Conservation (phyloP, 116 monocot genomes). For the Papilionanthe hybrid region DNA sequence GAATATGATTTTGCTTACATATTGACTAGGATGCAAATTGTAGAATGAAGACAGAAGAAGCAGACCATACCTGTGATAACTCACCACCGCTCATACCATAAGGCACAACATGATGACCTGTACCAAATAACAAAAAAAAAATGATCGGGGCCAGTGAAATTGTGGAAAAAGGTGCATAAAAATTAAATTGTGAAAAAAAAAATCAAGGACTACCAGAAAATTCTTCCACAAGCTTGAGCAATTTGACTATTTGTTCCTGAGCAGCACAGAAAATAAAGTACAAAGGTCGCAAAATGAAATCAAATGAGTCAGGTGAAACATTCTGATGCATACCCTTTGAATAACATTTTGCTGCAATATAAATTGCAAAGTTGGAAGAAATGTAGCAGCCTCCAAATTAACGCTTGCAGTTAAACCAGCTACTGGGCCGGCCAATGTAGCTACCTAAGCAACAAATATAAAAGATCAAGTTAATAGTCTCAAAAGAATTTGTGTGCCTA, state of each 20-base stretch:
- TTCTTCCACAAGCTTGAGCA: slow-evolving; percentile 43
- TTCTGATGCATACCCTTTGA: slow-evolving; percentile 30
- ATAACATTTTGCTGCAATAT: slow-evolving; percentile 40
- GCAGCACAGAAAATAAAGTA: background rate
- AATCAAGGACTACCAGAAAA: slow-evolving; percentile 16
- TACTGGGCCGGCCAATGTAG: slow-evolving; percentile 14
- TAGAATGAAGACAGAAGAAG: background rate
- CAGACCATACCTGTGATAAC: slow-evolving; percentile 14
- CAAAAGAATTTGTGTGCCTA: background rate
- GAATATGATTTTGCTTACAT: background rate
- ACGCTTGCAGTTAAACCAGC: slow-evolving; percentile 17
- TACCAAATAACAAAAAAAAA: background rate
- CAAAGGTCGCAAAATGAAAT: slow-evolving; percentile 5
- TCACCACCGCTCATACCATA: slow-evolving; percentile 8
- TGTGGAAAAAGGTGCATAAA: background rate
- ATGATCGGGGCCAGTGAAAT: background rate
- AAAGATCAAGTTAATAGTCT: background rate
- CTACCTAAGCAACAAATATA: slow-evolving; percentile 17
- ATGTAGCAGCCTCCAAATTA: slow-evolving; percentile 11
- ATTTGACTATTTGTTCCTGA: slow-evolving; percentile 41
- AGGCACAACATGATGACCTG: slow-evolving; percentile 12
- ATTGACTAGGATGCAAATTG: background rate
- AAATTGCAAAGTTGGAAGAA: slow-evolving; percentile 45
- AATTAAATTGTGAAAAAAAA: background rate
- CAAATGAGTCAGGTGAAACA: background rate